These are phyloP conservation scores for Fagopyrum homotropicum DNA, from an alignment of 148 eudicot genomes.

Conservation along the genomic window DNA sequence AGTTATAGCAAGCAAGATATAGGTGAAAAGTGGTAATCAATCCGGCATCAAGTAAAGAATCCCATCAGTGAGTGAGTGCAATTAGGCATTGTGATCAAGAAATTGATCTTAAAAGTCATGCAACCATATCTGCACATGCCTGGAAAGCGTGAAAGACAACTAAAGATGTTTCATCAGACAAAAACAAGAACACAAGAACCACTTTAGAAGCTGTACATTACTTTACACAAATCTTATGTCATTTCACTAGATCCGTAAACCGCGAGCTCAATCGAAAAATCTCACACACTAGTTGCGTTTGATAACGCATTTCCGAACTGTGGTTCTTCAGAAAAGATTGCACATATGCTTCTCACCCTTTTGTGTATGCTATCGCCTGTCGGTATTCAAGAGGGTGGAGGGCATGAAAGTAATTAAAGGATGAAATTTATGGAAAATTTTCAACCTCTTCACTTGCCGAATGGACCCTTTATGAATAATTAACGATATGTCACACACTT, in stretches of 20 bases:
- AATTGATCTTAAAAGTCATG: not conserved
- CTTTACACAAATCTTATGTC: no score
- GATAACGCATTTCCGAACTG: no score
- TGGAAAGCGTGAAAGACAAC: slow-evolving; percentile 11
- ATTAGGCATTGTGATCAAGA: not conserved
- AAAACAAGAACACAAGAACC: not conserved
- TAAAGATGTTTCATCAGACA: not conserved
- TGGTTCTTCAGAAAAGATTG: no score
- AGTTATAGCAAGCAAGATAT: not conserved
- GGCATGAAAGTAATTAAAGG: no score
- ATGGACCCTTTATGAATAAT: no score
- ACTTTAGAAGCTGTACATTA: no score
- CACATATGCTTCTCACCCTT: not conserved
- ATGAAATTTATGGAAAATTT: no score
- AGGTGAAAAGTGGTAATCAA: no score
- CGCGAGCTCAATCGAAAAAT: not conserved
- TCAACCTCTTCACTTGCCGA: no score
- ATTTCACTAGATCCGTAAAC: not conserved
- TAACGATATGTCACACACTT: not conserved
- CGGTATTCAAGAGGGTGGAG: no score
- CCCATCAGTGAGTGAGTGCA: not conserved
- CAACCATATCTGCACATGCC: slow-evolving; percentile 1
- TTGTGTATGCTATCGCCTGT: no score
- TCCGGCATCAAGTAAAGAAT: not conserved
- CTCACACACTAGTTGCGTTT: not conserved